phyloP scores from a whole-genome alignment of 1,284 basidiomycete species.

The Sanghuangporus baumii region DNA sequence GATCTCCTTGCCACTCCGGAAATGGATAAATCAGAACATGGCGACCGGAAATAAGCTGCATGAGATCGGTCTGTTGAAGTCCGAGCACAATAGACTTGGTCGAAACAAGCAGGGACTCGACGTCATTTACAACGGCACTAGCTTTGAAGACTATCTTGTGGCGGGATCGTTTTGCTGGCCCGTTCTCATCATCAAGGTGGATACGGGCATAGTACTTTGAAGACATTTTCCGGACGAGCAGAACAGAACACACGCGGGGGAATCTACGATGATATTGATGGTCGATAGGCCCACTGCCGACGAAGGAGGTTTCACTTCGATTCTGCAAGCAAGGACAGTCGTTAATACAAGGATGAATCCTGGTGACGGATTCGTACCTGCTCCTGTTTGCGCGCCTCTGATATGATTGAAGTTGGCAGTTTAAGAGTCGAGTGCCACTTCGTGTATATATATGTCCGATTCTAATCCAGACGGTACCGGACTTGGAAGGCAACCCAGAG shows the following conservation, averaged over 20 bases:
- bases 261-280: too few relatives aligned
- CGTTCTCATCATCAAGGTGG: neutral
- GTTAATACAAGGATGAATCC: too few relatives aligned
- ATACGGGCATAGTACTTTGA: neutral
- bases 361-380: too few relatives aligned
- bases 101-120: neutral
- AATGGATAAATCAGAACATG: neutral
- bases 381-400: too few relatives aligned
- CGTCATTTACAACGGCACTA: neutral
- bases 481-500: neutral
- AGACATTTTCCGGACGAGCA: too few relatives aligned
- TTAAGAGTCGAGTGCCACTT: neutral
- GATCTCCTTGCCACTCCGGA: neutral
- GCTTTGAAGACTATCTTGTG: neutral
- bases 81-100: neutral
- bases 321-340: too few relatives aligned
- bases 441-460: neutral
- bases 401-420: too few relatives aligned
- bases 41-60: neutral
- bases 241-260: too few relatives aligned
- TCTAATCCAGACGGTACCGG: neutral
- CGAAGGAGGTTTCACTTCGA: too few relatives aligned
- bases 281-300: too few relatives aligned
- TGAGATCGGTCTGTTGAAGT: neutral
- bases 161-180: neutral